Conservation (phyloP, 768 basidiomycete species). For the Dioszegia hungarica region DNA sequence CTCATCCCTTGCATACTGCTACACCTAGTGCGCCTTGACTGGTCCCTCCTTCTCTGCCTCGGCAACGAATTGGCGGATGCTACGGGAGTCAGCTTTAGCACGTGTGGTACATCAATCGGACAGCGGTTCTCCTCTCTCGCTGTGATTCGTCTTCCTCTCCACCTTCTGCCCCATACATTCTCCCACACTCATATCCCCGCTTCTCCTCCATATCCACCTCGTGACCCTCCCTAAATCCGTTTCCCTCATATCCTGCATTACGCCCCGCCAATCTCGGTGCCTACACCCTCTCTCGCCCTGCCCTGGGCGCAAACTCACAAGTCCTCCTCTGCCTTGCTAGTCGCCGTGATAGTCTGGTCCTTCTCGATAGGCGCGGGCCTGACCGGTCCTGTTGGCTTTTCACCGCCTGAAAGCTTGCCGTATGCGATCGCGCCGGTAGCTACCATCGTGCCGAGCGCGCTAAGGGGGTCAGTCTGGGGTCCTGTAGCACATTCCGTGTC, state of each 20-base stretch:
- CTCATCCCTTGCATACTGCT: background rate
- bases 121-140: no score
- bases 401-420: constrained; percentile 25
- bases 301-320: no score
- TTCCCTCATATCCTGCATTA: background rate
- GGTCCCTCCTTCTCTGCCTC: constrained; percentile 43
- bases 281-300: no score
- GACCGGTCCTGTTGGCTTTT: constrained; percentile 7
- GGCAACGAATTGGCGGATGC: constrained; percentile 47
- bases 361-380: constrained; percentile 18
- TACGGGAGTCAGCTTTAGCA: background rate
- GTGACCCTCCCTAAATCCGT: background rate
- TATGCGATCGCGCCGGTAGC: constrained; percentile 34
- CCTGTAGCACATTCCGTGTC: background rate
- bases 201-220: background rate
- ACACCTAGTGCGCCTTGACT: constrained; percentile 22
- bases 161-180: no score
- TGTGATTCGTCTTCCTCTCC: no score
- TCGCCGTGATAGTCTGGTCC: constrained; percentile 24
- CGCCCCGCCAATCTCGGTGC: no score
- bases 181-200: background rate
- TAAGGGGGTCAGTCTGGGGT: background rate
- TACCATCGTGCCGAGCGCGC: constrained; percentile 46
- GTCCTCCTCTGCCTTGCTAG: constrained; percentile 43
- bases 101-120: no score